Conservation (phyloP, 768 basidiomycete species). For the Tulasnella sp. region DNA sequence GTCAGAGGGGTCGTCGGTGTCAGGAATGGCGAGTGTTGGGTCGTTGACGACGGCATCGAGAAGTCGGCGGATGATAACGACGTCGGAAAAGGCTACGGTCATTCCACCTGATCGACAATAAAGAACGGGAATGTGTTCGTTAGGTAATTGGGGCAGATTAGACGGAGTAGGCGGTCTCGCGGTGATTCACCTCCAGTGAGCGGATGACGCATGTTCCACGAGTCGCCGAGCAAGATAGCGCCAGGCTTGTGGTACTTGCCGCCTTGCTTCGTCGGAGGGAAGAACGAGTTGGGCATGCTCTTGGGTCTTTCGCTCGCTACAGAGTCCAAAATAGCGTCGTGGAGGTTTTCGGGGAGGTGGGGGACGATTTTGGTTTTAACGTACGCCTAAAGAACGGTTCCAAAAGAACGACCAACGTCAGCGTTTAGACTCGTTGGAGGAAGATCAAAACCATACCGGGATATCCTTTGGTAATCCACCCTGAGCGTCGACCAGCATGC, state of each 20-base stretch:
- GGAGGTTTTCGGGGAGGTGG: slow-evolving; percentile 75
- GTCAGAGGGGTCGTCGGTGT: slow-evolving; percentile 38
- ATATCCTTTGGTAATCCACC: slow-evolving; percentile 79
- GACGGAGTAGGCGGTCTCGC: too few species aligned
- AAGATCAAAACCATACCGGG: slow-evolving; percentile 54
- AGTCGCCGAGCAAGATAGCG: slow-evolving; percentile 85
- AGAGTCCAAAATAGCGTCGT: slow-evolving; percentile 64
- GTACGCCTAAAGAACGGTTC: slow-evolving; percentile 53
- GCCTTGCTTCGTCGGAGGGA: slow-evolving; percentile 75
- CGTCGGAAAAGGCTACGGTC: slow-evolving; percentile 92
- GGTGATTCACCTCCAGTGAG: slow-evolving; percentile 65
- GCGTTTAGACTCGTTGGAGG: background rate
- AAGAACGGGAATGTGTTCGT: too few species aligned
- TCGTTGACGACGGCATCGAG: slow-evolving; percentile 31
- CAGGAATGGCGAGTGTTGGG: slow-evolving; percentile 25
- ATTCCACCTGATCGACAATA: slow-evolving; percentile 62
- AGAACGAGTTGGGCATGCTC: slow-evolving; percentile 94
- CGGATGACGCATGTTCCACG: slow-evolving; percentile 99
- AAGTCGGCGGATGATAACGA: slow-evolving; percentile 61
- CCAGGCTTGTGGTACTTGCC: slow-evolving; percentile 59
- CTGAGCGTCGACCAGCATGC: slow-evolving; percentile 92
- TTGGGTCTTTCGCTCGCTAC: slow-evolving; percentile 80
- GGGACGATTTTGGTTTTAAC: slow-evolving; percentile 76
- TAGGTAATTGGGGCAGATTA: too few species aligned
- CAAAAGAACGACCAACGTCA: background rate